Evolutionary conservation across 2,329 filamentous ascomycete genomes (phyloP), one percentile per base, ranked within the genome.

Genomic region (Aspergillus eucalypticola): DNA sequence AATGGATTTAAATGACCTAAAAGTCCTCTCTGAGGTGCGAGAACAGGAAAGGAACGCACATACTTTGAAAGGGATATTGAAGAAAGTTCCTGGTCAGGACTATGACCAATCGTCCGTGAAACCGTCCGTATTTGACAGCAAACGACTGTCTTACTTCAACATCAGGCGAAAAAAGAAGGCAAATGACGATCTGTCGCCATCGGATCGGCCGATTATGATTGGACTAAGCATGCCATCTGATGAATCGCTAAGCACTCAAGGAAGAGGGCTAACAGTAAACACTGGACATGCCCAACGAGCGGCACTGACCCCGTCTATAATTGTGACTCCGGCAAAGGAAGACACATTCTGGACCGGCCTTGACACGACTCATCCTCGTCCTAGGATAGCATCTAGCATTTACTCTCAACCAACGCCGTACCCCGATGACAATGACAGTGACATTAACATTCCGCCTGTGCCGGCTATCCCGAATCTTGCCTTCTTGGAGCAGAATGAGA

Each of bases 161-260:
- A 55, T 59, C 21, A 60, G 57, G 27, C 66, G 63, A 25, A 67
- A 56, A 21, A 73, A 73, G 58, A 69, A 64, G n/a, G 64, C 57
- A 7, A 69, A 68, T 13, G 59, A 73, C 39, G 75, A 72, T 6
- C 62, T 80, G 5, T 82, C 79, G 3, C 79, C 79, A 2, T 79
- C 76, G 1, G 78, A 80, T 60, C 69, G 78, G 11, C 75, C 78
- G 11, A 78, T 82, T 15, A 72, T 79, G 60, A 82, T 82, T 56
- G 80, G 80, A 10, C 71, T 81, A 8, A 75, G 73, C 4, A 70
- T 82, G 17, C 75, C 79, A 29, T 68, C 67, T 46, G 62, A 73
- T 44, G 73, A 76, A 51, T 66, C 74, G 5, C 60, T 62, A 29
- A 58, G 65, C 17, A 54, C 66, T 23, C 54, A 61, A 17, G 60